Evolutionary conservation across 23 red algal species (phyloP).

Genomic region (Gracilaria gracilis): DNA sequence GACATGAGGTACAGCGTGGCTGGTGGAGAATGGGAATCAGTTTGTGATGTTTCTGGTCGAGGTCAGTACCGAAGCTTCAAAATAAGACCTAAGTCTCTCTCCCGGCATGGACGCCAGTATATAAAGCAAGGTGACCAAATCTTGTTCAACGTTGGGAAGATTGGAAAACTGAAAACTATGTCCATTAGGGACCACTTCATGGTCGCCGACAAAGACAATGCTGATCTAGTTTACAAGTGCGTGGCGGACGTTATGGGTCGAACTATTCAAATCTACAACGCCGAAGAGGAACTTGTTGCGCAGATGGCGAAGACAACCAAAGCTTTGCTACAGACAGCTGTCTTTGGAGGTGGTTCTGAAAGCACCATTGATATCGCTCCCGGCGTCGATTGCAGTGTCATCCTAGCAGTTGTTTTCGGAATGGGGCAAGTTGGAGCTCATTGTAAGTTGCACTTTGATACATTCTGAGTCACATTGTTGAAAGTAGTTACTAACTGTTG

Average conservation of each 20-base stretch:
- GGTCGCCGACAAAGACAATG: constrained; percentile 42
- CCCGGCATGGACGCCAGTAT: constrained; percentile 78
- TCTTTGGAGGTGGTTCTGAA: constrained; percentile 68
- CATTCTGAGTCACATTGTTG: neutral
- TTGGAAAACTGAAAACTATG: constrained; percentile 64
- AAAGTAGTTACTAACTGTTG: constrained; percentile 7
- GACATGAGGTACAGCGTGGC: constrained; percentile 59
- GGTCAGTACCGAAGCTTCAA: constrained; percentile 65
- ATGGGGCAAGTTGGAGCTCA: constrained; percentile 67
- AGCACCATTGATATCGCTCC: constrained; percentile 80
- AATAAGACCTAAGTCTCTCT: constrained; percentile 76
- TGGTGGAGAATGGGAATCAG: constrained; percentile 76
- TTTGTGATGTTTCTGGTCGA: constrained; percentile 68
- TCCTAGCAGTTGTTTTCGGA: constrained; percentile 58
- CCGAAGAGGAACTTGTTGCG: constrained; percentile 72
- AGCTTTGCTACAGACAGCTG: constrained; percentile 67
- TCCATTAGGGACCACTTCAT: constrained; percentile 61
- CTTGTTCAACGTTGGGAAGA: constrained; percentile 78
- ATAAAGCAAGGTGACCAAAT: constrained; percentile 46
- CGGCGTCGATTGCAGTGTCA: constrained; percentile 71
- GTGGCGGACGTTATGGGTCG: constrained; percentile 72
- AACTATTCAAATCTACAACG: constrained; percentile 55
- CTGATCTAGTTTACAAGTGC: constrained; percentile 46
- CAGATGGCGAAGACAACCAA: constrained; percentile 76
- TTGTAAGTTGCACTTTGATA: constrained; percentile 34